Percentiles rank a stretch among this genome's conserved stretches.
phyloP scores from a whole-genome alignment of 1,139 yeast genomes.

The Spathaspora sp. region DNA sequence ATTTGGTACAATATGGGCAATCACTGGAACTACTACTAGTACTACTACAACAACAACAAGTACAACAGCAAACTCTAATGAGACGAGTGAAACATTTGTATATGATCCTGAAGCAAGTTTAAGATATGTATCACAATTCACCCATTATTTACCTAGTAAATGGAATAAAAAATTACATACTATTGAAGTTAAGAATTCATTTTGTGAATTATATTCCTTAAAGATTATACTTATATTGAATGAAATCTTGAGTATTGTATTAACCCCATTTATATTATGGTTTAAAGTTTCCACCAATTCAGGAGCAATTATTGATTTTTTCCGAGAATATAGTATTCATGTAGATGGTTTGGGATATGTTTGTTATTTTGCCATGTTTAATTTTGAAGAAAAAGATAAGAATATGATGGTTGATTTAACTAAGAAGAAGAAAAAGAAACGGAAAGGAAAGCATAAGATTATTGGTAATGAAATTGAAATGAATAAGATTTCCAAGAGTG shows the following conservation, averaged over 20 bases:
- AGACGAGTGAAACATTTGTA: slow-evolving; percentile 28
- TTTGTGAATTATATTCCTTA: slow-evolving; percentile 73
- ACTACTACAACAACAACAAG: slow-evolving; percentile 13
- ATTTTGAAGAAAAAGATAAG: slow-evolving; percentile 61
- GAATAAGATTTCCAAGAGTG: slow-evolving; percentile 13
- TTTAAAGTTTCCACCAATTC: slow-evolving; percentile 71
- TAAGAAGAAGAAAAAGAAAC: slow-evolving; percentile 24
- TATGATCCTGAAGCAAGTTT: slow-evolving; percentile 91
- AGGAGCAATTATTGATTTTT: slow-evolving; percentile 81
- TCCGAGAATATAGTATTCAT: slow-evolving; percentile 83
- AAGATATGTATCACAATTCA: slow-evolving; percentile 74
- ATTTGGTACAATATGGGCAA: slow-evolving; percentile 80
- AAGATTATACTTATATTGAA: slow-evolving; percentile 69
- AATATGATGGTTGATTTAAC: slow-evolving; percentile 44
- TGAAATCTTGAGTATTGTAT: slow-evolving; percentile 75
- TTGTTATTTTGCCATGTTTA: slow-evolving; percentile 91
- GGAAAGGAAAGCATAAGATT: slow-evolving; percentile 4
- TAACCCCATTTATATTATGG: slow-evolving; percentile 89
- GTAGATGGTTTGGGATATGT: slow-evolving; percentile 95
- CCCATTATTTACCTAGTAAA: slow-evolving; percentile 83
- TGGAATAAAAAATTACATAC: slow-evolving; percentile 90
- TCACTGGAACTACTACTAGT: slow-evolving; percentile 43
- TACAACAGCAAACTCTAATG: slow-evolving; percentile 18
- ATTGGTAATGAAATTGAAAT: slow-evolving; percentile 6
- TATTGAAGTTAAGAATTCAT: slow-evolving; percentile 77